Conservation (phyloP, 2,329 filamentous ascomycete species). For the Cladosporium sphaerospermum region DNA sequence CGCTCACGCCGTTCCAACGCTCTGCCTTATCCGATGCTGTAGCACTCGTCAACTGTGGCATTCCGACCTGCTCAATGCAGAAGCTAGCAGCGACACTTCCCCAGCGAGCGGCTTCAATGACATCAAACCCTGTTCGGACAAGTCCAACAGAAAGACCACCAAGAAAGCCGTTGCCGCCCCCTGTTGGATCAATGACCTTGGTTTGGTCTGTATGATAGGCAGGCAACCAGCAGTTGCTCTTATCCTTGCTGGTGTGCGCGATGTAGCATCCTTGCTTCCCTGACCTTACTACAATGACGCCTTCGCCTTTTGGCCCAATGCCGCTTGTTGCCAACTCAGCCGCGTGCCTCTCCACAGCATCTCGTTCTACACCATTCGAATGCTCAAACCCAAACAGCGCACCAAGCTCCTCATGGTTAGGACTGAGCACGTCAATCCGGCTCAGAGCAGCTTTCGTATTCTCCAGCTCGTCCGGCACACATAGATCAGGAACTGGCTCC, state of each 20-base stretch:
- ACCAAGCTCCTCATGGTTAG: slow-evolving; percentile 86
- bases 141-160: slow-evolving; percentile 54
- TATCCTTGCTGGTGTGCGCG: neutral
- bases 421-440: slow-evolving; percentile 57
- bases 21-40: slow-evolving; percentile 23
- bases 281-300: slow-evolving; percentile 61
- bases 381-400: slow-evolving; percentile 61
- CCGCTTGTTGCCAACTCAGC: slow-evolving; percentile 24
- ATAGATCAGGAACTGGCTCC: slow-evolving; percentile 91
- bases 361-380: slow-evolving; percentile 30
- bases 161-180: slow-evolving; percentile 87
- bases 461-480: slow-evolving; percentile 58
- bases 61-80: slow-evolving; percentile 88
- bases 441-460: slow-evolving; percentile 49
- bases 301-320: slow-evolving; percentile 28
- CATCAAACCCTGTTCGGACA: slow-evolving; percentile 46
- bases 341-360: slow-evolving; percentile 36
- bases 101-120: slow-evolving; percentile 69
- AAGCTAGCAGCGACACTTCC: slow-evolving; percentile 82
- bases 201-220: slow-evolving; percentile 57
- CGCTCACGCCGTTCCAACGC: slow-evolving; percentile 43
- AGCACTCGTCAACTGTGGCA: slow-evolving; percentile 52
- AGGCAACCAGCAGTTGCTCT: slow-evolving; percentile 59
- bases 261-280: slow-evolving; percentile 66
- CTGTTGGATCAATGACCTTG: slow-evolving; percentile 82